phyloP scores from a whole-genome alignment of 169 alveolate species.

The Plasmodium yoelii region DNA sequence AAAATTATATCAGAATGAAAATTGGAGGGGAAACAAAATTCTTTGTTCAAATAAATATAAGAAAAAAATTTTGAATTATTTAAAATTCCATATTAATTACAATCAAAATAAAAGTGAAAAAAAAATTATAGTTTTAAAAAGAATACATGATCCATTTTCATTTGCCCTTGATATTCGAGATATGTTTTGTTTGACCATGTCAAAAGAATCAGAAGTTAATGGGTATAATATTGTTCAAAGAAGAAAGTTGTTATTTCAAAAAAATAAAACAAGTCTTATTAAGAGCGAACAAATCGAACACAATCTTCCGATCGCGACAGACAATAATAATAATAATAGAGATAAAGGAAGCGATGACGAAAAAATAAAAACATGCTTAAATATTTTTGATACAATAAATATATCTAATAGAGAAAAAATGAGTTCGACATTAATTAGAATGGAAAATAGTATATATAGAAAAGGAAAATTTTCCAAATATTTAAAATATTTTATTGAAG shows the following conservation, averaged over 20 bases:
- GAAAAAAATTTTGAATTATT: constrained; percentile 18
- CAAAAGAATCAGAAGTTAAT: constrained; percentile 62
- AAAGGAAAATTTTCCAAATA: constrained; percentile 39
- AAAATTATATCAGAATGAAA: not conserved
- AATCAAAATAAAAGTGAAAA: constrained; percentile 1
- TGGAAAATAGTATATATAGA: constrained; percentile 28
- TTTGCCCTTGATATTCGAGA: constrained; percentile 63
- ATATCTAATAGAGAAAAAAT: constrained; percentile 50
- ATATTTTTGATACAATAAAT: constrained; percentile 67
- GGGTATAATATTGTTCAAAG: constrained; percentile 27
- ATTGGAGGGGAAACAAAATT: not conserved
- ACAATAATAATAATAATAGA: not conserved
- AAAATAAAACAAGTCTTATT: not conserved
- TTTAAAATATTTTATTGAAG: constrained; percentile 47
- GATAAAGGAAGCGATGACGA: not conserved
- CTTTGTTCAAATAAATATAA: constrained; percentile 1
- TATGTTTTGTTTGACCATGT: constrained; percentile 57
- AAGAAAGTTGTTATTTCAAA: constrained; percentile 10
- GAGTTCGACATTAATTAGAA: constrained; percentile 47
- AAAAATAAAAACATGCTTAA: constrained; percentile 38
- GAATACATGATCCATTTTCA: constrained; percentile 65
- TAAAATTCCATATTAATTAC: constrained; percentile 22
- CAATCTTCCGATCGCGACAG: not conserved
- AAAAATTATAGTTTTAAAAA: constrained; percentile 54
- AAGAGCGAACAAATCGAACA: not conserved